A percentile compares a stretch with the other conserved stretches of the same genome.
Conservation (phyloP, 1,139 yeast genomes). For the Kluyveromyces marxianus region DNA sequence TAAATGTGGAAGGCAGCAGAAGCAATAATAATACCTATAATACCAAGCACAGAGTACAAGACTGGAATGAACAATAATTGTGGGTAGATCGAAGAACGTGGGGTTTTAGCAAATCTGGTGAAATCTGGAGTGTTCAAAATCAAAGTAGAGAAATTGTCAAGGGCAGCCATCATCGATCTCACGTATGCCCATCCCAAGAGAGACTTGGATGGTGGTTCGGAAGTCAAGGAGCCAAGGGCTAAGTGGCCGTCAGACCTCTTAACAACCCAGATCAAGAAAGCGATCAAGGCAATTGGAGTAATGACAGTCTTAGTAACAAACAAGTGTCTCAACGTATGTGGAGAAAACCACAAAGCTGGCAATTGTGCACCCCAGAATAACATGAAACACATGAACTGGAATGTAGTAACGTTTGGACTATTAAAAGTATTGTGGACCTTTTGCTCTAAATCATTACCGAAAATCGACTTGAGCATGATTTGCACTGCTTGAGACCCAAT, state of each 20-base stretch:
- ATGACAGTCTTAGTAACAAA: constrained; percentile 70
- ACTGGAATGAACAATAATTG: constrained; percentile 63
- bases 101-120: constrained; percentile 67
- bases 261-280: constrained; percentile 72
- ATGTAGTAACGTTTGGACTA: constrained; percentile 46
- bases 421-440: constrained; percentile 46
- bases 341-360: constrained; percentile 76
- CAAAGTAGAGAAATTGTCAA: constrained; percentile 80
- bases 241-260: constrained; percentile 32
- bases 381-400: constrained; percentile 63
- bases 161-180: constrained; percentile 63
- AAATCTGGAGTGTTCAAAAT: constrained; percentile 90
- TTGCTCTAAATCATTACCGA: constrained; percentile 49
- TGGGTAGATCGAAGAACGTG: constrained; percentile 42
- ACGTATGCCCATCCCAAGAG: constrained; percentile 78
- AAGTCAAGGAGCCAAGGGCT: constrained; percentile 21
- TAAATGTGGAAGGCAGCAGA: constrained; percentile 68
- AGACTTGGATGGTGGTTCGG: constrained; percentile 37
- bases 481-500: constrained; percentile 79
- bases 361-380: constrained; percentile 67
- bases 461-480: constrained; percentile 59
- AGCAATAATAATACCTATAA: constrained; percentile 79
- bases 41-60: constrained; percentile 69
- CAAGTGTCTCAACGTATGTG: constrained; percentile 70
- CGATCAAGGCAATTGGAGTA: constrained; percentile 74